Evolutionary conservation across 169 alveolate species (phyloP).

Genomic region (Amoebophrya sp.): DNA sequence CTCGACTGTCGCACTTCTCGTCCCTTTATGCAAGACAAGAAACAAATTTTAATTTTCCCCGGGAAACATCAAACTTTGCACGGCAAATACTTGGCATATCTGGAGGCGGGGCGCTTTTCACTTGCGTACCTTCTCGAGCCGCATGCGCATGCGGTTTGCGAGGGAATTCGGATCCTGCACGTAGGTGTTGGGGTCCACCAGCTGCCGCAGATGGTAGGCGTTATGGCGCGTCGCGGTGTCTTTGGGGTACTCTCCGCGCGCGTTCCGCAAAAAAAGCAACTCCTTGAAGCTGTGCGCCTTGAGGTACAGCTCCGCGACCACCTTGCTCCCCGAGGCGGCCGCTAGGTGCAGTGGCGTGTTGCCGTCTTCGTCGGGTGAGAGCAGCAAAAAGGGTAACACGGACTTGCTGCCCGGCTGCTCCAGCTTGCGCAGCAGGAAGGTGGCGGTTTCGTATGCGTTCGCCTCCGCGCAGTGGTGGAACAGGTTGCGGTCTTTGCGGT

Average conservation of each 20-base stretch:
- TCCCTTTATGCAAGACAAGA: too few relatives aligned
- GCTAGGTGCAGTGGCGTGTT: neutral
- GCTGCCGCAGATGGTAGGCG: neutral
- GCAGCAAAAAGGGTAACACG: too few relatives aligned
- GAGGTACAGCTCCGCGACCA: neutral
- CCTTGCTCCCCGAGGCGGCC: neutral
- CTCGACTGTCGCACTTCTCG: too few relatives aligned
- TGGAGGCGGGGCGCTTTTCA: too few relatives aligned
- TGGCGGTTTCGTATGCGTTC: neutral
- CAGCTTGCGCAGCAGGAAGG: neutral
- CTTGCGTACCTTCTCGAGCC: neutral
- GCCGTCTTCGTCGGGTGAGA: neutral
- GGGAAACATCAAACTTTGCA: too few relatives aligned
- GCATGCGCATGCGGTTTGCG: neutral
- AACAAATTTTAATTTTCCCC: too few relatives aligned
- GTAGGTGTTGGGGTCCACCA: neutral
- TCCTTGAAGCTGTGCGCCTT: neutral
- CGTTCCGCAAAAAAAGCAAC: neutral
- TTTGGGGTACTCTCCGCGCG: neutral
- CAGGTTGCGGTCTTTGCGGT: neutral
- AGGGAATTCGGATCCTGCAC: neutral
- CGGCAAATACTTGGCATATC: too few relatives aligned
- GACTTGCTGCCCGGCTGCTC: too few relatives aligned
- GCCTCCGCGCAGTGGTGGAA: neutral
- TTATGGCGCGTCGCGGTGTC: neutral